Evolutionary conservation across 1,139 yeast genomes (phyloP).

Genomic region (Saccharomycopsis phalli): DNA sequence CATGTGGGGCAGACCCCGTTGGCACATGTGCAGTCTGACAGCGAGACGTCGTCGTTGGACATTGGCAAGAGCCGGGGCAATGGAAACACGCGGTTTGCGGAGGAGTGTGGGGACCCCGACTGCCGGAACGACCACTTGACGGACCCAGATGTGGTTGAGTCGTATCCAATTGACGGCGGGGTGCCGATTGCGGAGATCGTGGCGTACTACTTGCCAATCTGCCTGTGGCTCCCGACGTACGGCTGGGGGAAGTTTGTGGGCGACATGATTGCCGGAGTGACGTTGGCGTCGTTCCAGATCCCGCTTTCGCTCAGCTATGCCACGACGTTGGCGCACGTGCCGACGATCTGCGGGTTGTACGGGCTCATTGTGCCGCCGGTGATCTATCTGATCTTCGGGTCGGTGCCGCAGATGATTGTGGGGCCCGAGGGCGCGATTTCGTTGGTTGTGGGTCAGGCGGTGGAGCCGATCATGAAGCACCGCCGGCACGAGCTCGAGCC

Average conservation of each 20-base stretch:
- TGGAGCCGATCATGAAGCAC: conserved; percentile 58
- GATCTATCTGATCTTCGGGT: conserved; percentile 73
- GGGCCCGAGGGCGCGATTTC: conserved; percentile 97
- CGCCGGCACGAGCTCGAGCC: conserved; percentile 39
- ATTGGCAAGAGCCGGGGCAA: not conserved
- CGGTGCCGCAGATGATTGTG: conserved; percentile 93
- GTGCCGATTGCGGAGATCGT: conserved; percentile 24
- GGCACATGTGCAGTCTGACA: not conserved
- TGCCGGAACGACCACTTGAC: not conserved
- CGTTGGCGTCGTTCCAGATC: conserved; percentile 85
- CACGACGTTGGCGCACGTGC: conserved; percentile 82
- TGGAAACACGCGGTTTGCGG: not conserved
- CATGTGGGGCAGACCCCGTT: not conserved
- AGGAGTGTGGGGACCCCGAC: not conserved
- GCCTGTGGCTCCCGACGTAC: conserved; percentile 72
- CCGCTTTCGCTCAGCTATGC: conserved; percentile 89
- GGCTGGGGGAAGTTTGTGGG: conserved; percentile 45
- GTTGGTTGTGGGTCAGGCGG: conserved; percentile 83
- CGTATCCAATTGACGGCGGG: not conserved
- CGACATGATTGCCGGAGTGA: conserved; percentile 77
- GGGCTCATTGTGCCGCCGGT: conserved; percentile 81
- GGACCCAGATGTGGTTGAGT: not conserved
- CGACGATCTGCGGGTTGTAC: conserved; percentile 75
- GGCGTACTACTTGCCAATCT: conserved; percentile 75
- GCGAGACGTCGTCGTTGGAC: not conserved